These are phyloP conservation scores for Mycothermus thermophilus DNA, from an alignment of 495 filamentous ascomycete genomes.

Conservation along the genomic window DNA sequence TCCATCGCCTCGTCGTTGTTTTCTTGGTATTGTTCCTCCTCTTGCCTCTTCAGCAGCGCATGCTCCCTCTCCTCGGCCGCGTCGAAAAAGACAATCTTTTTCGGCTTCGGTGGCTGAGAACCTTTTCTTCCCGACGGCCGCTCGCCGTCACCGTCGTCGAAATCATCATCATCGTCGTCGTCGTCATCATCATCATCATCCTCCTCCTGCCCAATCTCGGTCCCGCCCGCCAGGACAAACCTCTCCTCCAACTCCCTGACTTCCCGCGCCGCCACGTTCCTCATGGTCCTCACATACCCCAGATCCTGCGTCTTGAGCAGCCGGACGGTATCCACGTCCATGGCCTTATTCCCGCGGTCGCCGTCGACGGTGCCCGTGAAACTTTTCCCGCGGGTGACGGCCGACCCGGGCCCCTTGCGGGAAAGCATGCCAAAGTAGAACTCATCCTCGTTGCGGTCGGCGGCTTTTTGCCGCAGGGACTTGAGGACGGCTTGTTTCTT, in stretches of 20 bases:
- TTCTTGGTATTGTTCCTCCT: conserved; percentile 29
- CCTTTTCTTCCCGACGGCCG: too few species aligned
- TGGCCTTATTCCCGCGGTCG: conserved; percentile 46
- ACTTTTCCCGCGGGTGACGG: conserved; percentile 23
- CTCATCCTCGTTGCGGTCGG: conserved; percentile 86
- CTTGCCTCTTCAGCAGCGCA: conserved; percentile 2
- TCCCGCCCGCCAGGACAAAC: conserved; percentile 23
- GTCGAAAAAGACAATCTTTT: conserved; percentile 34
- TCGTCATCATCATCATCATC: conserved; percentile 16
- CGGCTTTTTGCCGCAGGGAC: conserved; percentile 64
- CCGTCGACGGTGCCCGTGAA: conserved; percentile 42
- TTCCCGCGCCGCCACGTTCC: conserved; percentile 37
- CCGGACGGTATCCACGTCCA: conserved; percentile 59
- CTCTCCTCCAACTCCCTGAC: conserved; percentile 30
- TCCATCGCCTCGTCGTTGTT: conserved; percentile 23
- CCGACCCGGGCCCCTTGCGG: conserved; percentile 24
- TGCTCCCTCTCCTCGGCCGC: conserved; percentile 21
- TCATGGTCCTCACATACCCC: conserved; percentile 62
- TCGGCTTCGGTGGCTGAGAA: conserved; percentile 4
- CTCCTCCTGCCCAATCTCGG: conserved; percentile 14
- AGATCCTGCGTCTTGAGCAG: conserved; percentile 93
- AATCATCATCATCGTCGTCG: conserved; percentile 13
- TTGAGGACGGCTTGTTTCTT: conserved; percentile 69
- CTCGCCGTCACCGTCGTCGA: conserved; percentile 14
- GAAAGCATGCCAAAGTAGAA: conserved; percentile 89